Percentiles rank a stretch among this genome's conserved stretches.
phyloP scores from a whole-genome alignment of 257 asterid species.

The Salvia rosmarinus region DNA sequence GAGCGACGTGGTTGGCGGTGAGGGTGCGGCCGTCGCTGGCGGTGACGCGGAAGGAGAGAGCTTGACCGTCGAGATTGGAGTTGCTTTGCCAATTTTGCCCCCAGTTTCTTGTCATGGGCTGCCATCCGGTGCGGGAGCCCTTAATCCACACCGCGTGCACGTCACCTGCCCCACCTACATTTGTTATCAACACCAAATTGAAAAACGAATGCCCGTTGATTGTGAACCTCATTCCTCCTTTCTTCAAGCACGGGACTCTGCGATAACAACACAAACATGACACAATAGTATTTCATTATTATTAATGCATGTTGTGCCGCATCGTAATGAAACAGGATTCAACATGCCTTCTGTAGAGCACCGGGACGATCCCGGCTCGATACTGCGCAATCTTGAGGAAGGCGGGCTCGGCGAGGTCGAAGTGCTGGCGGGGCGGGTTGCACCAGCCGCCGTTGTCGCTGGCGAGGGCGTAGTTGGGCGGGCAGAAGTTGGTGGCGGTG shows the following conservation, averaged over 20 bases:
- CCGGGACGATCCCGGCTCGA: constrained; percentile 58
- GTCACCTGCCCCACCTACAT: constrained; percentile 66
- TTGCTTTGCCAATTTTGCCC: constrained; percentile 69
- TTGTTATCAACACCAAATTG: constrained; percentile 56
- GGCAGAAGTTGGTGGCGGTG: constrained; percentile 67
- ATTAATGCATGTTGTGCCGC: too few species aligned
- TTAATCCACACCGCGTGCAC: constrained; percentile 49
- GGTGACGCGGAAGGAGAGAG: constrained; percentile 52
- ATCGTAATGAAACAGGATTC: too few species aligned
- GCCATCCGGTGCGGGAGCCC: constrained; percentile 55
- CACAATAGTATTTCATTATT: too few species aligned
- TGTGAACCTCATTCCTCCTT: constrained; percentile 58
- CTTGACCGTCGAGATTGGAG: constrained; percentile 45
- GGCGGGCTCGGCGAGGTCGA: constrained; percentile 58
- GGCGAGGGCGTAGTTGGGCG: constrained; percentile 58
- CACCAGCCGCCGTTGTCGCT: constrained; percentile 64
- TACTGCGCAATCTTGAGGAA: constrained; percentile 52
- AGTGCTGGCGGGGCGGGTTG: constrained; percentile 63
- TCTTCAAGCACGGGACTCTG: constrained; percentile 55
- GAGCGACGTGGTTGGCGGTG: constrained; percentile 41
- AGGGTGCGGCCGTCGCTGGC: constrained; percentile 55
- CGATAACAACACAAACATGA: not conserved
- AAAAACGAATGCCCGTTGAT: constrained; percentile 60
- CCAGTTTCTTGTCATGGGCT: constrained; percentile 58
- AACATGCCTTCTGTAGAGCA: constrained; percentile 43